These are phyloP conservation scores for Penicillium rolfsii DNA, from an alignment of 2,329 filamentous ascomycete species.

Conservation along the genomic window DNA sequence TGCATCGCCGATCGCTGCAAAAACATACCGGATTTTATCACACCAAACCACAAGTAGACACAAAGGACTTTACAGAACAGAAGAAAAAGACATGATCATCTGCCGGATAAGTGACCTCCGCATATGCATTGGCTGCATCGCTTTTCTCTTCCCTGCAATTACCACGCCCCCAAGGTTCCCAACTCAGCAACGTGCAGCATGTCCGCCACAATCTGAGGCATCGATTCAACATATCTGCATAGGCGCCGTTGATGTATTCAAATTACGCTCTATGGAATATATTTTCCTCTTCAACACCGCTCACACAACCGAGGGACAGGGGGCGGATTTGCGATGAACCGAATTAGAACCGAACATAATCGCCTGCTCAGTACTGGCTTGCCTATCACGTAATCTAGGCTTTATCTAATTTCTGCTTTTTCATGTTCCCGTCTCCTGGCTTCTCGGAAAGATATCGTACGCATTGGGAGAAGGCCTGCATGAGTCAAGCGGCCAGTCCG, in stretches of 20 bases:
- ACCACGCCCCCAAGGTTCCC: slow-evolving; percentile 8
- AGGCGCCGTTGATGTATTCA: slow-evolving; percentile 20
- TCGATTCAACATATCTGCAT: slow-evolving; percentile 11
- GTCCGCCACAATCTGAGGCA: neutral
- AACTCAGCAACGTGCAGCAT: slow-evolving; percentile 21
- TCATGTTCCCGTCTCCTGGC: neutral
- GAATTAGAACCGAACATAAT: neutral
- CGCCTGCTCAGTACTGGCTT: neutral
- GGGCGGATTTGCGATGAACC: neutral
- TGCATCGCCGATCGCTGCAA: slow-evolving; percentile 3
- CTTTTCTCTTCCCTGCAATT: slow-evolving; percentile 10
- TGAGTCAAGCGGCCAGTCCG: slow-evolving; percentile 2
- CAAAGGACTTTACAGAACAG: neutral
- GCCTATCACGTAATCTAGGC: neutral
- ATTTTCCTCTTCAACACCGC: neutral
- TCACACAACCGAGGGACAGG: neutral
- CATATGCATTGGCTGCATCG: slow-evolving; percentile 19
- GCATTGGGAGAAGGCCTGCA: neutral
- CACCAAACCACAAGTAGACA: neutral
- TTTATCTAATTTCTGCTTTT: neutral
- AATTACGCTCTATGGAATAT: neutral
- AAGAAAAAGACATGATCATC: neutral
- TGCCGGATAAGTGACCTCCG: slow-evolving; percentile 11
- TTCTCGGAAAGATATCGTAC: neutral
- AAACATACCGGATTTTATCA: slow-evolving; percentile 1